Percentiles rank a stretch among this genome's conserved stretches.
These are phyloP conservation scores for Metarhizium album DNA, from an alignment of 2,329 filamentous ascomycete genomes.

Conservation along the genomic window DNA sequence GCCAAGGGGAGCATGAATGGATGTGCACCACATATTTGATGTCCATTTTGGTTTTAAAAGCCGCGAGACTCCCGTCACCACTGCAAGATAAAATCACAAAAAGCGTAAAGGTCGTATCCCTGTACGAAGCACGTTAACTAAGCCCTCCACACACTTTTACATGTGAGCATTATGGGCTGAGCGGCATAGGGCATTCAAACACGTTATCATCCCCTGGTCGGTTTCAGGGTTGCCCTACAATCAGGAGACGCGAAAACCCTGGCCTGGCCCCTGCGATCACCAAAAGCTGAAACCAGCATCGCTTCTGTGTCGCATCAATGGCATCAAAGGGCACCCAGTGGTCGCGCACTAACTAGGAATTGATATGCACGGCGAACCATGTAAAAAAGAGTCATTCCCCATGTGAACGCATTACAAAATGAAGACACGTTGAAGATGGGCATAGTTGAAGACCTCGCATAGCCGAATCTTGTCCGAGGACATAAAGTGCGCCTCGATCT, in stretches of 20 bases:
- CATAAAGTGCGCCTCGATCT: background rate
- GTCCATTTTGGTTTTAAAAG: background rate
- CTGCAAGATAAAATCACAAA: background rate
- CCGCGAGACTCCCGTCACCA: background rate
- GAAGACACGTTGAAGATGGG: background rate
- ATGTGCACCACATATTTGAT: background rate
- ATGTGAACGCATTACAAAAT: background rate
- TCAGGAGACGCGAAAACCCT: background rate
- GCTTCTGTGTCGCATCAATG: background rate
- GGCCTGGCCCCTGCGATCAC: background rate
- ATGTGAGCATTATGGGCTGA: background rate
- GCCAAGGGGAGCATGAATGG: background rate
- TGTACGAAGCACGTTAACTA: background rate
- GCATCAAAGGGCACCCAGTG: too few species aligned
- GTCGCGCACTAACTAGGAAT: too few species aligned
- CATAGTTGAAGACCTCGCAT: background rate
- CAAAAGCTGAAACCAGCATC: background rate
- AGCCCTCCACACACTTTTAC: background rate
- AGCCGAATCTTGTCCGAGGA: background rate
- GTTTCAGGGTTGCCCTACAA: background rate
- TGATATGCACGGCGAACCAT: too few species aligned
- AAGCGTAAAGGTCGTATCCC: background rate
- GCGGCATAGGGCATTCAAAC: background rate
- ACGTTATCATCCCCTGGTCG: background rate
- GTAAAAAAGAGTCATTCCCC: background rate